Percentiles rank a stretch among this genome's conserved stretches.
phyloP scores from a whole-genome alignment of 495 filamentous ascomycete genomes.

The Talaromyces proteolyticus region DNA sequence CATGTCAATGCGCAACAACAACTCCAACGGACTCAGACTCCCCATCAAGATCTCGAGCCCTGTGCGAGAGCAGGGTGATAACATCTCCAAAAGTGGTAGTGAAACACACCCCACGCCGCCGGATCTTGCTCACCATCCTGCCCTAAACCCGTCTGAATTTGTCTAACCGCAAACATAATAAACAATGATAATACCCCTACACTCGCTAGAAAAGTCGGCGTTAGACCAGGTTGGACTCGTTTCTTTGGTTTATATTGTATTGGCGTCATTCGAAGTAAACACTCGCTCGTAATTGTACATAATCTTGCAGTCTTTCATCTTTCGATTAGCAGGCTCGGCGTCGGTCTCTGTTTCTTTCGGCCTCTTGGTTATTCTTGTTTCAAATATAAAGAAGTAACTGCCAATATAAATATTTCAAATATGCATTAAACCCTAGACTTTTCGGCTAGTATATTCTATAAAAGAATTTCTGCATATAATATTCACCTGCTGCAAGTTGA shows the following conservation, averaged over 20 bases:
- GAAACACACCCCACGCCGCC: constrained; percentile 30
- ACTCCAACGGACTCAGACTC: too few relatives aligned
- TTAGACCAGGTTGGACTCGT: background rate
- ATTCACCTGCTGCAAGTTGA: too few relatives aligned
- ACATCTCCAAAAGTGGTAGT: constrained; percentile 16
- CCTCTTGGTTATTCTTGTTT: background rate
- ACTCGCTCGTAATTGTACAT: constrained; percentile 8
- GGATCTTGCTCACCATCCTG: constrained; percentile 43
- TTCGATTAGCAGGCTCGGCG: too few relatives aligned
- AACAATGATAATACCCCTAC: too few relatives aligned
- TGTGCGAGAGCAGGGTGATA: constrained; percentile 20
- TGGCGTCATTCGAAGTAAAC: background rate
- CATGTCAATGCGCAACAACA: constrained; percentile 24
- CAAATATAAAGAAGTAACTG: too few relatives aligned
- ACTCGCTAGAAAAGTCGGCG: background rate
- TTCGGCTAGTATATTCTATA: too few relatives aligned
- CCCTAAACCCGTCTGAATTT: constrained; percentile 23
- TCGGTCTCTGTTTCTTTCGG: too few relatives aligned
- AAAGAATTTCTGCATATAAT: too few relatives aligned
- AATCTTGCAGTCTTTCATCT: too few relatives aligned
- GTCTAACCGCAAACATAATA: too few relatives aligned
- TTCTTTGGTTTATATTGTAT: background rate
- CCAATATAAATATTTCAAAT: too few relatives aligned
- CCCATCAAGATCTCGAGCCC: constrained; percentile 41
- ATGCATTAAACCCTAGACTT: too few relatives aligned